A percentile compares a stretch with the other conserved stretches of the same genome.
phyloP scores from a whole-genome alignment of 768 basidiomycete genomes.

The Trametes villosa region DNA sequence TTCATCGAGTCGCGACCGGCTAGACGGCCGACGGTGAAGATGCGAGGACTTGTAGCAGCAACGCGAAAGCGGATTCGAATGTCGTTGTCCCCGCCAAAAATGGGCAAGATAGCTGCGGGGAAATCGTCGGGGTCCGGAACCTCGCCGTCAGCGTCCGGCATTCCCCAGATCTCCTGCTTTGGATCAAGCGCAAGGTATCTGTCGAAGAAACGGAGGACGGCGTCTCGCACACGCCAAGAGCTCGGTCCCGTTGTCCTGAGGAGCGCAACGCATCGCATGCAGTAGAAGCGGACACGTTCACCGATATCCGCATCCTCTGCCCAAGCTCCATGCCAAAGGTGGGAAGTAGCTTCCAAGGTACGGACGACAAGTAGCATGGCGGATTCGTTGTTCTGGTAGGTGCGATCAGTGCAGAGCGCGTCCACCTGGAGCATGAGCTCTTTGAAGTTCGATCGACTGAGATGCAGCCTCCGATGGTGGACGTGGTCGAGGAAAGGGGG shows the following conservation, averaged over 20 bases:
- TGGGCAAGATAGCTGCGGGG: constrained; percentile 54
- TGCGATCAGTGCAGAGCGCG: constrained; percentile 56
- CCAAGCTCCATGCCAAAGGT: constrained; percentile 54
- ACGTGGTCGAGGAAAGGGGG: constrained; percentile 60
- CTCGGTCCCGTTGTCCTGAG: constrained; percentile 46
- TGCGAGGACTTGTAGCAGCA: constrained; percentile 58
- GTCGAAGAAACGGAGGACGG: constrained; percentile 66
- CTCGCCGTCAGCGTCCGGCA: constrained; percentile 16
- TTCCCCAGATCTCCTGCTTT: constrained; percentile 51
- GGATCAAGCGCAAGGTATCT: constrained; percentile 66
- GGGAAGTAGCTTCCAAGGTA: constrained; percentile 65
- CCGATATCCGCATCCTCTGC: constrained; percentile 37
- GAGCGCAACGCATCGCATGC: constrained; percentile 23
- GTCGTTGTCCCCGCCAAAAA: constrained; percentile 69
- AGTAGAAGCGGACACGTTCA: constrained; percentile 49
- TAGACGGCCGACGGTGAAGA: constrained; percentile 57
- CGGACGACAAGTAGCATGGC: constrained; percentile 59
- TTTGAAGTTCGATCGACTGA: constrained; percentile 56
- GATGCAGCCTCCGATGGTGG: constrained; percentile 54
- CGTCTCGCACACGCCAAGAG: constrained; percentile 73
- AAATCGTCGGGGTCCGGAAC: constrained; percentile 34
- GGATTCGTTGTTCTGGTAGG: constrained; percentile 55
- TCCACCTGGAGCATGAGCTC: constrained; percentile 58
- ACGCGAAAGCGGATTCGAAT: constrained; percentile 83
- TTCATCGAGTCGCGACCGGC: constrained; percentile 35